Evolutionary conservation across 306 rosid species (phyloP).

Genomic region (Trifolium repens): DNA sequence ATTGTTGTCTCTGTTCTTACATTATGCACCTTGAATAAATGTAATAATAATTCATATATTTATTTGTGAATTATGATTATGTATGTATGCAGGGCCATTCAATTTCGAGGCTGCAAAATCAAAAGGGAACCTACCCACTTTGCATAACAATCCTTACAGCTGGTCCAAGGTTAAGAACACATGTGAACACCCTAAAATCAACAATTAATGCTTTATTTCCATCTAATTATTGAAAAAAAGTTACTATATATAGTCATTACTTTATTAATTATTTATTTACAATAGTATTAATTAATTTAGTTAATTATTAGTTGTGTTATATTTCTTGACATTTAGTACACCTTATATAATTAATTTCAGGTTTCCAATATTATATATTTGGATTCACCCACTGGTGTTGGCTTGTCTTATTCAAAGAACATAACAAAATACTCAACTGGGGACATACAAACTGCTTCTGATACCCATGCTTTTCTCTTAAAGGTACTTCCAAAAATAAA

Average conservation of each 20-base stretch:
- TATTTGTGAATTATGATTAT: conserved; percentile 17
- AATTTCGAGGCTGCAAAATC: conserved; percentile 65
- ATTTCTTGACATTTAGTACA: no score
- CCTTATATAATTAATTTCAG: conserved; percentile 42
- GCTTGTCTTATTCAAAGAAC: conserved; percentile 76
- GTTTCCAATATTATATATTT: conserved; percentile 79
- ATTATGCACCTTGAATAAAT: not conserved
- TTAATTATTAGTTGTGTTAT: no score
- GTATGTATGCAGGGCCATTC: conserved; percentile 72
- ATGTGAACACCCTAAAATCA: not conserved
- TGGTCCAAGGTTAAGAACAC: conserved; percentile 74
- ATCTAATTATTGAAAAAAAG: not conserved
- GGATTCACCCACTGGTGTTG: conserved; percentile 94
- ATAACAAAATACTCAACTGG: conserved; percentile 60
- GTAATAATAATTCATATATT: not conserved
- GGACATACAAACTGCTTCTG: conserved; percentile 77
- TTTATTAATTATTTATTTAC: not conserved
- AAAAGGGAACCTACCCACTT: conserved; percentile 60
- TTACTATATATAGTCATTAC: no score
- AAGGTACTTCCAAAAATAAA: conserved; percentile 44
- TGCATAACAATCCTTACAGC: conserved; percentile 80
- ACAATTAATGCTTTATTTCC: not conserved
- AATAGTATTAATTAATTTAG: not conserved
- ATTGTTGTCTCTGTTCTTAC: not conserved
- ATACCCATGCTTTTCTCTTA: conserved; percentile 72